Percentiles rank a stretch among this genome's conserved stretches.
phyloP scores from a whole-genome alignment of 352 stramenopile species.

The Thraustochytrium striatum region DNA sequence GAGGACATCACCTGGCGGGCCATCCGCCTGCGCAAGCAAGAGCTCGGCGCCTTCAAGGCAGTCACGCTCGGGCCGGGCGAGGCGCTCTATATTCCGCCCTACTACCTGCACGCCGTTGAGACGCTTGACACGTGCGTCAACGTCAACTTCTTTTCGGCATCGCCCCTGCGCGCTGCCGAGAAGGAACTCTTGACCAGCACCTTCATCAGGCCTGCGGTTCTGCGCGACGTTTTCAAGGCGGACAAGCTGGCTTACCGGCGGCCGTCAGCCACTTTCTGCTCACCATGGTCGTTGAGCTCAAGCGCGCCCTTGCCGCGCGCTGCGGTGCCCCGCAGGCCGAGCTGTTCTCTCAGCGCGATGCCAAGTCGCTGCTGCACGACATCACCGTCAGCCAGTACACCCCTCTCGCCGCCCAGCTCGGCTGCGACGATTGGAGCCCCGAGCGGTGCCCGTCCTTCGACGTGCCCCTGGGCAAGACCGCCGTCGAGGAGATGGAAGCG shows the following conservation, averaged over 20 bases:
- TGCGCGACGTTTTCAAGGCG: not conserved
- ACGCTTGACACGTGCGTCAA: not conserved
- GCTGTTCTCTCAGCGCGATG: no score
- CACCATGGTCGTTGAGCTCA: not conserved
- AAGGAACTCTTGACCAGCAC: not conserved
- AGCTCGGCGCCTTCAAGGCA: not conserved
- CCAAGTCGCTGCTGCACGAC: not conserved
- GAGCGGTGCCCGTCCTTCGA: not conserved
- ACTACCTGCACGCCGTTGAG: conserved; percentile 15
- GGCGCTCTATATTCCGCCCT: conserved; percentile 19
- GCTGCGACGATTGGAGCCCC: not conserved
- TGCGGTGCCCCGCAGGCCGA: no score
- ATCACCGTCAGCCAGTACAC: not conserved
- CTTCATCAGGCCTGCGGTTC: not conserved
- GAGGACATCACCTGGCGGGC: not conserved
- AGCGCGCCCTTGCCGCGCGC: not conserved
- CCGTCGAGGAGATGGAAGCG: not conserved
- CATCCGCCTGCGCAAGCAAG: not conserved
- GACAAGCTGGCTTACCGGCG: not conserved
- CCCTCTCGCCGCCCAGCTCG: not conserved
- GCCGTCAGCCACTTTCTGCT: not conserved
- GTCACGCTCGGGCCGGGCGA: conserved; percentile 6
- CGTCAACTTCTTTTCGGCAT: conserved; percentile 36
- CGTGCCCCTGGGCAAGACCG: not conserved
- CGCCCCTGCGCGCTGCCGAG: not conserved